Evolutionary conservation across 352 stramenopile species (phyloP), one percentile per base, ranked within the genome.

Genomic region (Phytophthora pisi): DNA sequence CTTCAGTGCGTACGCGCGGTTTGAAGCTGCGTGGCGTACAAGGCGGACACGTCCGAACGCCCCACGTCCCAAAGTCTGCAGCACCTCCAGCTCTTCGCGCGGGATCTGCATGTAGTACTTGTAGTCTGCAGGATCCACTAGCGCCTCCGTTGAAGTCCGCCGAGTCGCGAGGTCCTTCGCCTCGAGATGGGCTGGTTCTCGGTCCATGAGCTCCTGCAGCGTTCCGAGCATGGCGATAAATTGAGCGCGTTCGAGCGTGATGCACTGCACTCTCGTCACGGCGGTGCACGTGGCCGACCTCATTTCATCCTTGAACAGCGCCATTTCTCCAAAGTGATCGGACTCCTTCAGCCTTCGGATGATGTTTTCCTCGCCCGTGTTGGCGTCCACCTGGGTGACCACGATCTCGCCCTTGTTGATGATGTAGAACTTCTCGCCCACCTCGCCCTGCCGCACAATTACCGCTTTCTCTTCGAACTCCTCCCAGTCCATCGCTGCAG

Each of bases 301-400:
- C 64, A 91, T 86, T 74, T 98, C 94, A 51, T 97, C 82, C 16
- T 96, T 97, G 43, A 98, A 83, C 5, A 99, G 74, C 3, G 96
- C 93, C 72, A 96, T 95, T 68, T 99, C 96, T 24, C 96, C 96
- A 72, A 99, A 98, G 63, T 97, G 97, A 52, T 98, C 91, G 1
- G 90, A 86, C 9, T 83, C 65, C 18, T 76, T 82, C 46, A 95
- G 78, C 3, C 78, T 77, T 49, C 84, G 85, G 50, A 92, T 90
- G 13, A 72, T 51, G 24, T 82, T 78, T 36, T 91, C 77, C 13
- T 81, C 57, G 5, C 64, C 68, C 0, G 78, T 77, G 7, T 66
- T 71, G 7, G 70, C 20, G 18, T 91, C 80, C 10, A 82, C 50
- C 52, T 90, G 79, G 8, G 81, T 93, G 20, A 93, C 83, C 10